These are phyloP conservation scores for Neonectria sp. DNA, from an alignment of 2,329 filamentous ascomycete genomes.

Conservation along the genomic window DNA sequence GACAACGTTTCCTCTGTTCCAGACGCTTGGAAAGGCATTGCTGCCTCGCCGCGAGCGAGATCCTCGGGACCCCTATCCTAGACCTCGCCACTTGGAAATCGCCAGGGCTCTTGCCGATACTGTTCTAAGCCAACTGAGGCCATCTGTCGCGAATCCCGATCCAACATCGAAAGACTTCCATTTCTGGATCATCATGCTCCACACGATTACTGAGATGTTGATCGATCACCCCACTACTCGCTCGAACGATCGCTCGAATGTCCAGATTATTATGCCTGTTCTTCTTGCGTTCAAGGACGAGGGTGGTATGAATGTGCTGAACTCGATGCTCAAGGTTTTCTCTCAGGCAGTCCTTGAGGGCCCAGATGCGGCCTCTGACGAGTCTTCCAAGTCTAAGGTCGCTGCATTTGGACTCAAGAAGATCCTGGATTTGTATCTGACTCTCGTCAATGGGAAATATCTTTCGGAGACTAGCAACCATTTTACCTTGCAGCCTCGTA, in stretches of 20 bases:
- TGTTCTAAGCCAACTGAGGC: conserved; percentile 76
- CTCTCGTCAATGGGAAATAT: conserved; percentile 83
- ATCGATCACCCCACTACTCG: conserved; percentile 72
- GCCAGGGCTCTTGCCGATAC: conserved; percentile 79
- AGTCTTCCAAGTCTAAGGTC: conserved; percentile 63
- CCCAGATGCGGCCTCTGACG: conserved; percentile 60
- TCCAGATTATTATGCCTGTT: conserved; percentile 79
- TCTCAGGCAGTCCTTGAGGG: conserved; percentile 50
- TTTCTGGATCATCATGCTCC: conserved; percentile 87
- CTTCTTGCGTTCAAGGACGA: conserved; percentile 89
- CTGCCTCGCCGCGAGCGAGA: conserved; percentile 76
- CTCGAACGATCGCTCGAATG: conserved; percentile 63
- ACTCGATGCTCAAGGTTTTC: conserved; percentile 80
- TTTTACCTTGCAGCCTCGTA: conserved; percentile 61
- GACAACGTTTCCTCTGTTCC: conserved; percentile 87
- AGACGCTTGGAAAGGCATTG: conserved; percentile 86
- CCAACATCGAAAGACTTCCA: conserved; percentile 77
- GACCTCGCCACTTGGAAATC: conserved; percentile 69
- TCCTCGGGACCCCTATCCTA: conserved; percentile 71
- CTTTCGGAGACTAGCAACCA: conserved; percentile 81
- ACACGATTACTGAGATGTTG: conserved; percentile 83
- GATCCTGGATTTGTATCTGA: conserved; percentile 85
- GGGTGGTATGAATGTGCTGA: conserved; percentile 82
- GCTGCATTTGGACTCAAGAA: conserved; percentile 79
- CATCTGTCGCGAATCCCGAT: conserved; percentile 59